Percentiles rank a stretch among this genome's conserved stretches.
phyloP scores from a whole-genome alignment of 345 rosid genomes.

The Eucalyptus cladocalyx region DNA sequence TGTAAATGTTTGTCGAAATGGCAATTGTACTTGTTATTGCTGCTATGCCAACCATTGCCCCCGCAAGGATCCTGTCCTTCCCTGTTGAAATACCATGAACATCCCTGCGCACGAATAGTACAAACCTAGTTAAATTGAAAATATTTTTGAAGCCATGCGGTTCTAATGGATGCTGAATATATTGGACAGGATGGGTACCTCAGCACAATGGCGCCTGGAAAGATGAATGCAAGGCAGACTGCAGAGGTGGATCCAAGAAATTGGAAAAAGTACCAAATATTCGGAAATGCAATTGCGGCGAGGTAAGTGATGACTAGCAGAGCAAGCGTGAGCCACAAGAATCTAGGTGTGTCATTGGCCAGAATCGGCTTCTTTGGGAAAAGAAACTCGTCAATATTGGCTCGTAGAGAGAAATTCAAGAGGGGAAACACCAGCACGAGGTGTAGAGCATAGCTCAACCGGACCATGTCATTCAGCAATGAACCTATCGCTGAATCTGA shows the following conservation, averaged over 20 bases:
- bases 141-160: not conserved
- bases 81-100: constrained; percentile 24
- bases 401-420: constrained; percentile 64
- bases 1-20: constrained; percentile 27
- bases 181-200: constrained; percentile 22
- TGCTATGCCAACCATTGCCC: constrained; percentile 31
- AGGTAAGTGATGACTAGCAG: constrained; percentile 35
- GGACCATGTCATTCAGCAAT: constrained; percentile 40
- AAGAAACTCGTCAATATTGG: constrained; percentile 56
- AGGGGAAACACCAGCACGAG: constrained; percentile 82
- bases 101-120: constrained; percentile 20
- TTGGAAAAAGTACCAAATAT: constrained; percentile 80
- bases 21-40: constrained; percentile 32
- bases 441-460: constrained; percentile 75
- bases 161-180: not conserved
- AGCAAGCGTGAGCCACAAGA: constrained; percentile 28
- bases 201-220: constrained; percentile 67
- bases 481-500: constrained; percentile 35
- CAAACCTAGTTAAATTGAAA: not conserved
- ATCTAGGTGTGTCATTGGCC: constrained; percentile 40
- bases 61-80: constrained; percentile 17
- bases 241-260: constrained; percentile 82
- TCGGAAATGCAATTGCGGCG: constrained; percentile 56
- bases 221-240: constrained; percentile 74
- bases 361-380: constrained; percentile 31